Base-by-base conservation (phyloP, 2,329 filamentous ascomycete species). In the Phoma sp. region DNA sequence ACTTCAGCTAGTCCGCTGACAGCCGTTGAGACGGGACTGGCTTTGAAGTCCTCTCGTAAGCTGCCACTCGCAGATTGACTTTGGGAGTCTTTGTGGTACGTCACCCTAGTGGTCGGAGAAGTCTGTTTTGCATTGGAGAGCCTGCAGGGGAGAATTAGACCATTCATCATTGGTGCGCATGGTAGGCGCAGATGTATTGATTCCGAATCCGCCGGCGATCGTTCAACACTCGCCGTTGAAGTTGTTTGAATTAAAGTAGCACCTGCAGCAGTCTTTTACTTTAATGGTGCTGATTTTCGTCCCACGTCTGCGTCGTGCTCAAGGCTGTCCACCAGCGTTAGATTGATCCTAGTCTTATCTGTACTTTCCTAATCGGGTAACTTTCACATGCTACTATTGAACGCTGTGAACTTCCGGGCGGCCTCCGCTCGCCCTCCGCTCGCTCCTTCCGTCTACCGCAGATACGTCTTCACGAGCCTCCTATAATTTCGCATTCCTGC, bases 371-470 rank as follows among this genome's bases (percentile, higher is more conserved):
- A 37, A 37, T 30, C 2, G 10, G 26, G 38, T 9, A 50, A 18
- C 14, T 50, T 32, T 20, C 7, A 2, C 7, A 5, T 2, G 17
- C 5, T 14, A 18, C 7, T 20, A 32, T 50, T n/a, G 47, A 50
- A 37, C 25, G 25, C 39, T 1, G 47, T 23, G 6, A 33, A 42
- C 47, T 43, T 43, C 47, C 47, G 39, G 47, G 39, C 47, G 39
- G 47, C 38, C 47, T 49, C 37, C 38, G 37, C 46, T 39, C 34
- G 45, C 34, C n/a, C n/a, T n/a, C n/a, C n/a, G n/a, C n/a, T n/a
- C n/a, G n/a, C n/a, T n/a, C n/a, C n/a, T n/a, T n/a, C n/a, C n/a
- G n/a, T n/a, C 36, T 40, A 12, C 37, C n/a, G 23, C 29, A 42
- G 2, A 30, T 34, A 26, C 15, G 18, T 39, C 28, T 26, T 14